Conservation (phyloP, 2,329 filamentous ascomycete genomes). For the Pseudocercospora musae region DNA sequence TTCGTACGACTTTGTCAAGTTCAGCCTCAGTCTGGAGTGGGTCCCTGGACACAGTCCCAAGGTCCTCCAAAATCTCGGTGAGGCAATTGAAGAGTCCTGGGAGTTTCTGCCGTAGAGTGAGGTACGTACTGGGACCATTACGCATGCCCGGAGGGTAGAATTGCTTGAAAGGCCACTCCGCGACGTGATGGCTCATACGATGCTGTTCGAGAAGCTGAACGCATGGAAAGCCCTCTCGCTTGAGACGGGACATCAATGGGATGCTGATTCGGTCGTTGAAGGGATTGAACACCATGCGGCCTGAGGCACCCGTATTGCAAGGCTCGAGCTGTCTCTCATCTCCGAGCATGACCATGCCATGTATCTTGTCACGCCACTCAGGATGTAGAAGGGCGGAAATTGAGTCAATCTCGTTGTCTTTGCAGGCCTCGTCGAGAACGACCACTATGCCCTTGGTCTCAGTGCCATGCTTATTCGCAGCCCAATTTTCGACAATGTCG, state of each 20-base stretch:
- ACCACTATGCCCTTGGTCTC: slow-evolving; percentile 15
- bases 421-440: slow-evolving; percentile 24
- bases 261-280: slow-evolving; percentile 18
- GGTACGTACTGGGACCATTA: slow-evolving; percentile 11
- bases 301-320: slow-evolving; percentile 18
- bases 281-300: slow-evolving; percentile 15
- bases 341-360: slow-evolving; percentile 22
- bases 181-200: slow-evolving; percentile 16
- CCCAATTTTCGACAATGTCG: slow-evolving; percentile 20
- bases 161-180: slow-evolving; percentile 16
- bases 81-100: slow-evolving; percentile 17
- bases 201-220: slow-evolving; percentile 21
- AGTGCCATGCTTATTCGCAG: slow-evolving; percentile 13
- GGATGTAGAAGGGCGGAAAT: slow-evolving; percentile 13
- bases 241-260: slow-evolving; percentile 16
- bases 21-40: neutral
- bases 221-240: slow-evolving; percentile 20
- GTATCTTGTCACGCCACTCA: slow-evolving; percentile 16
- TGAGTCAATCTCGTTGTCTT: slow-evolving; percentile 23
- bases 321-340: slow-evolving; percentile 22
- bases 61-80: slow-evolving; percentile 8
- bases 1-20: slow-evolving; percentile 13
- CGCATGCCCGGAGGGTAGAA: slow-evolving; percentile 21
- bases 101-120: slow-evolving; percentile 6
- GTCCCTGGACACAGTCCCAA: neutral